Conservation (phyloP, 2,329 filamentous ascomycete species). For the Chlorencoelia australis region DNA sequence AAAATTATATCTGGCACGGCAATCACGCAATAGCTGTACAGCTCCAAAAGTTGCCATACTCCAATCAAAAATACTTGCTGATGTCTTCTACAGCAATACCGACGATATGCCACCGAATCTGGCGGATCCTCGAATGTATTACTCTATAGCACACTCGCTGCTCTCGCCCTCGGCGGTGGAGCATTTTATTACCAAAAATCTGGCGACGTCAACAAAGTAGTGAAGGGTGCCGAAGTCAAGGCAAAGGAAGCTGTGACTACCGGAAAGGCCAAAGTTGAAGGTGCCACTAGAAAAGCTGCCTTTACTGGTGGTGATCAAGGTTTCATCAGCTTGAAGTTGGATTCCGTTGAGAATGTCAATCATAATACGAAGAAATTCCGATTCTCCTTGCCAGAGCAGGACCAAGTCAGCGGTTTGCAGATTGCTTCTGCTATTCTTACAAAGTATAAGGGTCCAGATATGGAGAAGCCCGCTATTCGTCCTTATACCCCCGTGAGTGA, state of each 20-base stretch:
- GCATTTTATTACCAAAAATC: slow-evolving; percentile 43
- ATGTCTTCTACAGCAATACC: slow-evolving; percentile 41
- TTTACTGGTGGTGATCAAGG: slow-evolving; percentile 85
- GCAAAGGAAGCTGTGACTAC: slow-evolving; percentile 33
- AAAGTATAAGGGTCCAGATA: slow-evolving; percentile 77
- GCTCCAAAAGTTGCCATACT: background rate
- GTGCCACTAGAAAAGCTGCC: slow-evolving; percentile 31
- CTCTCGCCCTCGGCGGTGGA: slow-evolving; percentile 42
- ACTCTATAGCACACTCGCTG: slow-evolving; percentile 51
- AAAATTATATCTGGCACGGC: background rate
- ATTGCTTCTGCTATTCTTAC: slow-evolving; percentile 84
- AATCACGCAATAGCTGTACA: background rate
- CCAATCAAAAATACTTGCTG: slow-evolving; percentile 8
- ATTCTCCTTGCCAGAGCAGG: slow-evolving; percentile 75
- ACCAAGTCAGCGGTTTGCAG: slow-evolving; percentile 73
- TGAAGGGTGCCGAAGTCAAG: slow-evolving; percentile 47
- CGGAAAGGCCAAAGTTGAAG: slow-evolving; percentile 21
- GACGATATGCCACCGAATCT: slow-evolving; percentile 62
- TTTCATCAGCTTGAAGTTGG: slow-evolving; percentile 72
- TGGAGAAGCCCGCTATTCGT: slow-evolving; percentile 76
- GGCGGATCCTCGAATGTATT: slow-evolving; percentile 42
- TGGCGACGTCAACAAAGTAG: slow-evolving; percentile 41
- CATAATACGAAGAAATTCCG: slow-evolving; percentile 92
- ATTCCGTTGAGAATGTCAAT: slow-evolving; percentile 70
- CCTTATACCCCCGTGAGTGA: slow-evolving; percentile 91